These are phyloP conservation scores for Pythium chondricola DNA, from an alignment of 352 stramenopile genomes.

Conservation along the genomic window DNA sequence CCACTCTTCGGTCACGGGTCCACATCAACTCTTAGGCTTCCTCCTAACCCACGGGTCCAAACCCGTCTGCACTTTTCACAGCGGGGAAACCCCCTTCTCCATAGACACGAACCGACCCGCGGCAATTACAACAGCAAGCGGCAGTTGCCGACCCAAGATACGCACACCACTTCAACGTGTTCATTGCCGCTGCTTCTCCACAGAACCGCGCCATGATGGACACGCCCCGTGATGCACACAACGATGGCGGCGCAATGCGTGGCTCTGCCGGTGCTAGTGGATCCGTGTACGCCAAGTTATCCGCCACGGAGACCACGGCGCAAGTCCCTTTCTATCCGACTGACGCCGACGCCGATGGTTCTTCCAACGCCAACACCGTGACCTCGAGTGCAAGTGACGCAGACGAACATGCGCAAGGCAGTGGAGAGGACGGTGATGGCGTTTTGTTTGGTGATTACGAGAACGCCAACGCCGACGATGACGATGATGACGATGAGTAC, in stretches of 20 bases:
- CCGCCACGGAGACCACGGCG: constrained; percentile 6
- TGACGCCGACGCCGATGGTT: background rate
- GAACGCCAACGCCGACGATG: background rate
- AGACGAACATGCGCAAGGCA: background rate
- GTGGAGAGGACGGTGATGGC: background rate
- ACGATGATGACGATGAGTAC: constrained; percentile 26
- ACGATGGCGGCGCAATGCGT: background rate
- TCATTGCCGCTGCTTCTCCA: background rate
- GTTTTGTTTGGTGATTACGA: background rate
- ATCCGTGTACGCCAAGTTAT: constrained; percentile 9
- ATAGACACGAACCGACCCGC: background rate
- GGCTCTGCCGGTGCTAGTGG: background rate
- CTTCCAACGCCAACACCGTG: background rate
- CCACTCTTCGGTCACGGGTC: too few species aligned
- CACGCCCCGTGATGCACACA: background rate
- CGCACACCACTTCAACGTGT: background rate
- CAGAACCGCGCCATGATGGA: background rate
- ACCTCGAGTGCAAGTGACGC: too few species aligned
- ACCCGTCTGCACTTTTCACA: too few species aligned
- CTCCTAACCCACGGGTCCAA: too few species aligned
- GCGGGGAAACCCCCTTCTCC: constrained; percentile 7
- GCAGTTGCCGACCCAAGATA: background rate
- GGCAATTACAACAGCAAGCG: too few species aligned
- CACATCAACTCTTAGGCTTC: too few species aligned
- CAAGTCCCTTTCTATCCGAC: constrained; percentile 1